Evolutionary conservation across 2,329 filamentous ascomycete species (phyloP), one percentile per base, ranked within the genome.

Genomic region (Alternaria panax): DNA sequence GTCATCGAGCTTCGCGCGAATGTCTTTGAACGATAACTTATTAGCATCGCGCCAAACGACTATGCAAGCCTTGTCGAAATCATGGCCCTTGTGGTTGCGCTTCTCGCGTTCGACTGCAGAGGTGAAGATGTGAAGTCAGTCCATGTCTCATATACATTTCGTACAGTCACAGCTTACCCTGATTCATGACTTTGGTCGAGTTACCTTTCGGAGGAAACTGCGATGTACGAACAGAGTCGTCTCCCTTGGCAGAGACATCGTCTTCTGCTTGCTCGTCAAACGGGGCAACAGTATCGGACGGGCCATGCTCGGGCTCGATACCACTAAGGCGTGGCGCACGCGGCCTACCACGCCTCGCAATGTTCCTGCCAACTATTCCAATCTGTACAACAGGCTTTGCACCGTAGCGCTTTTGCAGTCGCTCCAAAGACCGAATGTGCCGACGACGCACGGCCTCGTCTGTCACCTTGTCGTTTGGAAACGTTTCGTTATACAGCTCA

Each of bases 21-120:
- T 68, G 8, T 55, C 32, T 16, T 54, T 57, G 25, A 56, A 66
- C n/a, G 41, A 54, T 24, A 61, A 48, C 9, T 46, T 43, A 8
- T 54, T 36, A 16, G 51, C 53, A 20, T 68, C 65, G 5, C 53
- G 57, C 63, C 63, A 68, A 22, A 63, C 54, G n/a, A 65, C 64
- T 5, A 66, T 63, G 38, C 61, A 64, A 7, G 64, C 61, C 45
- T 60, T 59, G 30, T 65, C 51, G 24, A 68, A 59, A 0, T 38
- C 27, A 27, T 32, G 50, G 22, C 45, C 42, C 53, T 45, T 32
- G 25, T 24, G 34, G 16, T 53, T 54, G 11, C 32, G 42, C 8
- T 22, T 36, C 27, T 54, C 43, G 36, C 51, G 51, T 7, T 32
- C 42, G 12, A 30, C n/a, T n/a, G n/a, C n/a, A n/a, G n/a, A n/a